Evolutionary conservation across 1,139 yeast species (phyloP).

Genomic region (Lodderomyces jiufengensis): DNA sequence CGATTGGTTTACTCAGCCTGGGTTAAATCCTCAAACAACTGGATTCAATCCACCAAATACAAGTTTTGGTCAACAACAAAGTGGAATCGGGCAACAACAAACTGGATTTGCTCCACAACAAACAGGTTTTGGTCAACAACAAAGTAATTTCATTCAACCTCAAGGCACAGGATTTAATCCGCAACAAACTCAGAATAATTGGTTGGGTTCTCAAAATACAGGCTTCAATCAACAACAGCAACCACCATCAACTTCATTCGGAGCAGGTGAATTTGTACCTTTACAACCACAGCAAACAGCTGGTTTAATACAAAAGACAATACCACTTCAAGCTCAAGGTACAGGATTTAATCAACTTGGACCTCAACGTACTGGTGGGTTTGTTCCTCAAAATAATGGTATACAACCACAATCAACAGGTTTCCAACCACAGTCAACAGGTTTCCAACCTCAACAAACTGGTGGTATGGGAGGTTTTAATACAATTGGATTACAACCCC

Average conservation of each 20-base stretch:
- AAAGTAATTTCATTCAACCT: conserved; percentile 7
- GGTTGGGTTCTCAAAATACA: conserved; percentile 20
- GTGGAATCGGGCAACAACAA: conserved; percentile 30
- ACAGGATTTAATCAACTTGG: conserved; percentile 28
- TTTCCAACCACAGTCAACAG: conserved; percentile 20
- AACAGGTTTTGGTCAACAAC: conserved; percentile 11
- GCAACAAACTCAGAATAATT: conserved; percentile 17
- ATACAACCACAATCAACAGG: conserved; percentile 13
- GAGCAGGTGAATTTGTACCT: conserved; percentile 37
- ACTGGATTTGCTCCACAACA: conserved; percentile 34
- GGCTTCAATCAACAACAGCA: conserved; percentile 14
- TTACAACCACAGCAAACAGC: conserved; percentile 50
- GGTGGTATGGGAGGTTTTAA: conserved; percentile 33
- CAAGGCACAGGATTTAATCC: conserved; percentile 12
- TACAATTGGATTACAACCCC: conserved; percentile 34
- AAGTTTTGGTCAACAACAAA: conserved; percentile 18
- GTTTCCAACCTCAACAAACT: conserved; percentile 15
- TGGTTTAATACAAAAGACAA: conserved; percentile 41
- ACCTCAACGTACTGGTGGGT: conserved; percentile 32
- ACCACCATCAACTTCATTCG: conserved; percentile 24
- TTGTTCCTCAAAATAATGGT: conserved; percentile 21
- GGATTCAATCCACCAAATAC: conserved; percentile 19
- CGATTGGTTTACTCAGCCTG: conserved; percentile 17
- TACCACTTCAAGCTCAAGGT: conserved; percentile 29
- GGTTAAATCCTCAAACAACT: conserved; percentile 7